Evolutionary conservation across 106 monocot species (phyloP).

Genomic region (Platanthera zijinensis): DNA sequence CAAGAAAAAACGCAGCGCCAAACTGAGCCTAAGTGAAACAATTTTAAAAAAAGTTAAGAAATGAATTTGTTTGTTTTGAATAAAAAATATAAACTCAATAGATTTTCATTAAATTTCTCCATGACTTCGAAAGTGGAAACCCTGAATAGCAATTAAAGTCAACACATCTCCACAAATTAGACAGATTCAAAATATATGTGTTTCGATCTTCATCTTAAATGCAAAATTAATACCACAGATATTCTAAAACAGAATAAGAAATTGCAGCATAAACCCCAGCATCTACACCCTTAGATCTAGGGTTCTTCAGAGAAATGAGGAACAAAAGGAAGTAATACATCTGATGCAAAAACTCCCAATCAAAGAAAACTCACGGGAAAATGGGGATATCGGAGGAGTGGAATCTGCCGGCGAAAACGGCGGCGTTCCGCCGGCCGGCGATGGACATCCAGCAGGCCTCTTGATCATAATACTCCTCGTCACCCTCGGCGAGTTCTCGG

Average conservation of each 20-base stretch:
- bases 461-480: slow-evolving; percentile 94
- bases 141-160: not conserved
- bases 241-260: not conserved
- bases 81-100: not conserved
- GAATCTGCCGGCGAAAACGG: slow-evolving; percentile 50
- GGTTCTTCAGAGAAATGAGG: not conserved
- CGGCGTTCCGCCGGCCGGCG: slow-evolving; percentile 43
- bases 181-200: not conserved
- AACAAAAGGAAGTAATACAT: too few species aligned
- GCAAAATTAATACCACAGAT: too few species aligned
- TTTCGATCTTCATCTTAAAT: not conserved
- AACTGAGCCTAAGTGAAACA: too few species aligned
- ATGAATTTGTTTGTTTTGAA: not conserved
- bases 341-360: not conserved
- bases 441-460: slow-evolving; percentile 61
- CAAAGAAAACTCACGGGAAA: slow-evolving; percentile 40
- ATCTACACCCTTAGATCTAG: not conserved
- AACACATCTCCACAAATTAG: not conserved
- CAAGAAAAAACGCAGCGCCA: too few species aligned
- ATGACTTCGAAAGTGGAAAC: not conserved
- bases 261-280: not conserved
- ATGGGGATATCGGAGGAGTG: slow-evolving; percentile 74
- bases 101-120: not conserved
- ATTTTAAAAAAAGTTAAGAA: too few species aligned
- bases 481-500: slow-evolving; percentile 45